These are phyloP conservation scores for Thelephora terrestris DNA, from an alignment of 1,284 basidiomycete genomes.

Conservation along the genomic window DNA sequence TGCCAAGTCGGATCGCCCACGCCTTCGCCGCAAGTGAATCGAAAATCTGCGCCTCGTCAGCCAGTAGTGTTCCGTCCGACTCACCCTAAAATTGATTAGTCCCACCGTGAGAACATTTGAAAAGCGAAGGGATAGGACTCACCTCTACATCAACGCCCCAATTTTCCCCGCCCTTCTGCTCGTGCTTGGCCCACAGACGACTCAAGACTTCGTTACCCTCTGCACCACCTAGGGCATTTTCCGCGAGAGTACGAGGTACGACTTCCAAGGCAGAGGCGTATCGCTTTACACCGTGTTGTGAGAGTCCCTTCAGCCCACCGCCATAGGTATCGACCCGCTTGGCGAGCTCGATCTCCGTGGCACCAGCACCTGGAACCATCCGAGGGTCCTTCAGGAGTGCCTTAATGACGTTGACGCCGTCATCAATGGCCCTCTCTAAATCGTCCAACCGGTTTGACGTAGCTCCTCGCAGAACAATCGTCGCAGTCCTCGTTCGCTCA, in stretches of 20 bases:
- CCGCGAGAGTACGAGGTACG: conserved; percentile 86
- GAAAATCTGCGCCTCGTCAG: conserved; percentile 57
- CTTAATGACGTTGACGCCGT: conserved; percentile 97
- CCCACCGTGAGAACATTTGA: conserved; percentile 1
- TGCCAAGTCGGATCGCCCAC: conserved; percentile 85
- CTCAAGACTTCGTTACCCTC: conserved; percentile 91
- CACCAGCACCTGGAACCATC: conserved; percentile 91
- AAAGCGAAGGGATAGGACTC: conserved; percentile 10
- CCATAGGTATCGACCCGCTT: conserved; percentile 81
- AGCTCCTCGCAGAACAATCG: conserved; percentile 94
- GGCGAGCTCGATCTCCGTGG: conserved; percentile 88
- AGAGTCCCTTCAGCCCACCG: conserved; percentile 80
- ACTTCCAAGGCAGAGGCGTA: conserved; percentile 91
- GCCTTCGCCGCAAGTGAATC: conserved; percentile 84
- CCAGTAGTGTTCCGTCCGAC: conserved; percentile 61
- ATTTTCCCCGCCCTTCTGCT: conserved; percentile 53
- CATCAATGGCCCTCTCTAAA: conserved; percentile 89
- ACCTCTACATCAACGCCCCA: conserved; percentile 95
- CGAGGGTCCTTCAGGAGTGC: conserved; percentile 84
- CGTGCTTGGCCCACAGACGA: conserved; percentile 84
- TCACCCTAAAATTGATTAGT: conserved; percentile 41
- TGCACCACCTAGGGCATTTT: conserved; percentile 87
- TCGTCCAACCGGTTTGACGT: conserved; percentile 95
- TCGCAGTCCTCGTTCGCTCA: conserved; percentile 79
- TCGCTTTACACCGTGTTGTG: conserved; percentile 90